Conservation (phyloP, 768 basidiomycete genomes). For the Tricholoma flavovirens region DNA sequence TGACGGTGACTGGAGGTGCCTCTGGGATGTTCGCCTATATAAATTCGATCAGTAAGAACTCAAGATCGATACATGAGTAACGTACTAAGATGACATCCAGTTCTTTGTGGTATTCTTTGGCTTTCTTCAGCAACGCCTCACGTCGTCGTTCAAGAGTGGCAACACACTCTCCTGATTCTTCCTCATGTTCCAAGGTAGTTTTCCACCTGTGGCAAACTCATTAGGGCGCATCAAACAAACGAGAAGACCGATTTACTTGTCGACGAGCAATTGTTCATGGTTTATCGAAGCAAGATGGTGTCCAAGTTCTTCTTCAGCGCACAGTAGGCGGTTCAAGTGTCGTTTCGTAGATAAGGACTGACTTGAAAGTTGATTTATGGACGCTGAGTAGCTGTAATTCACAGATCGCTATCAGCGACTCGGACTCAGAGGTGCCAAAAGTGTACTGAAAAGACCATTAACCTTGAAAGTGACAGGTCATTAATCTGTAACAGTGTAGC, state of each 20-base stretch:
- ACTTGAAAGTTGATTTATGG: slow-evolving; percentile 28
- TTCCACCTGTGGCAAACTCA: slow-evolving; percentile 29
- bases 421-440: too few species aligned
- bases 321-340: slow-evolving; percentile 27
- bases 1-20: slow-evolving; percentile 28
- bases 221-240: neutral
- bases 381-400: slow-evolving; percentile 32
- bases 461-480: slow-evolving; percentile 33
- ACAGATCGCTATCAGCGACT: neutral
- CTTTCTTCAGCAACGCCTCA: slow-evolving; percentile 37
- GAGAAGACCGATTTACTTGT: slow-evolving; percentile 25
- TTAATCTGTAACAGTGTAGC: slow-evolving; percentile 28
- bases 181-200: slow-evolving; percentile 20
- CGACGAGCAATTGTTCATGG: slow-evolving; percentile 33
- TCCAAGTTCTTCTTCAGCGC: slow-evolving; percentile 33
- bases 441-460: too few species aligned
- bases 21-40: slow-evolving; percentile 26
- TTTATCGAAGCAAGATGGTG: slow-evolving; percentile 25
- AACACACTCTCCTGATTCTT: slow-evolving; percentile 20
- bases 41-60: neutral
- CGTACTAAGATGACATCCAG: slow-evolving; percentile 30
- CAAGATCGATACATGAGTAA: neutral
- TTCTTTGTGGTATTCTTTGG: slow-evolving; percentile 41
- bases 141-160: slow-evolving; percentile 32
- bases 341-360: slow-evolving; percentile 26